Evolutionary conservation across 2,329 filamentous ascomycete species (phyloP).

Genomic region (Trichoderma citrinoviride): DNA sequence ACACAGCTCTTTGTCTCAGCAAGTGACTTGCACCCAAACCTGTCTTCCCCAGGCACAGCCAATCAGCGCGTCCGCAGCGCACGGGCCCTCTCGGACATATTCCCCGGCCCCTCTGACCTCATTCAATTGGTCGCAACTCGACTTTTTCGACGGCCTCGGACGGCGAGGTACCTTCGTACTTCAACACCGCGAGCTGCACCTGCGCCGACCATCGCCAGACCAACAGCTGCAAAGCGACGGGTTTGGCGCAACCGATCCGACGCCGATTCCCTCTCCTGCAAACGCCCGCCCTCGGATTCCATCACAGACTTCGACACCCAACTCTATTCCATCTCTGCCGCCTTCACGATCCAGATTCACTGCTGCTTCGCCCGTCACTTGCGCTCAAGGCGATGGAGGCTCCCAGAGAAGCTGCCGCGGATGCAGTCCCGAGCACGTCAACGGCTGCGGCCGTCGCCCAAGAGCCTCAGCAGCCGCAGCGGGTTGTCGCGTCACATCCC

Average conservation of each 20-base stretch:
- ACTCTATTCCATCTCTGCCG: neutral
- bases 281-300: neutral
- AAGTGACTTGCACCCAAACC: neutral
- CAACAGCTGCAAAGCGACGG: constrained; percentile 10
- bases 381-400: constrained; percentile 20
- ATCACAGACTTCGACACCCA: neutral
- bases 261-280: neutral
- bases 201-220: constrained; percentile 18
- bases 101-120: constrained; percentile 21
- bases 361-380: neutral
- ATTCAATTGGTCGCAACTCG: constrained; percentile 24
- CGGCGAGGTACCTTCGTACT: neutral
- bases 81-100: constrained; percentile 16
- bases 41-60: constrained; percentile 1
- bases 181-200: constrained; percentile 14
- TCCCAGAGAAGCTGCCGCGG: constrained; percentile 1
- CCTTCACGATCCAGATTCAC: neutral
- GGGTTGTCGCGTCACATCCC: constrained; percentile 25
- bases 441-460: constrained; percentile 7
- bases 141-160: constrained; percentile 1
- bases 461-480: constrained; percentile 25
- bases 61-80: neutral
- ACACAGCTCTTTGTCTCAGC: constrained; percentile 10
- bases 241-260: constrained; percentile 8
- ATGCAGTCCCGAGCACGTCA: constrained; percentile 7